Evolutionary conservation across 2,329 filamentous ascomycete species (phyloP).

Genomic region (Cryphonectria nitschkei): DNA sequence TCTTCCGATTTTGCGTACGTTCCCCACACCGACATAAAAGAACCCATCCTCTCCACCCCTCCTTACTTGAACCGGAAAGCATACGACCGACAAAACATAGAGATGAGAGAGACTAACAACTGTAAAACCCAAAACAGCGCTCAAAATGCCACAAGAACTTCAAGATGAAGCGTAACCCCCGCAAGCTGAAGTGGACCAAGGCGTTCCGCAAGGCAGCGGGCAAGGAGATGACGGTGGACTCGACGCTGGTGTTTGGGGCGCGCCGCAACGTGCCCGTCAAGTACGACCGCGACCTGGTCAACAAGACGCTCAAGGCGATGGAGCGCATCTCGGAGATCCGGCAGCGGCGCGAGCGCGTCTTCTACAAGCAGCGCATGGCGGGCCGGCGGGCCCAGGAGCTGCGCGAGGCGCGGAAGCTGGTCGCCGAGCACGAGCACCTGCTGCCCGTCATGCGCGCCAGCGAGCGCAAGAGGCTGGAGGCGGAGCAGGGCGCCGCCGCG

Average conservation of each 20-base stretch:
- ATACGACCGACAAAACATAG: no score
- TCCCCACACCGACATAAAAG: background rate
- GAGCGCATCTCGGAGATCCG: constrained; percentile 86
- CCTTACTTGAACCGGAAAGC: background rate
- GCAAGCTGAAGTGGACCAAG: constrained; percentile 94
- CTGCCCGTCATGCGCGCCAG: constrained; percentile 72
- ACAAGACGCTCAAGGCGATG: constrained; percentile 90
- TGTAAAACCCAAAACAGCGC: constrained; percentile 38
- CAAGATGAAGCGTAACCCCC: constrained; percentile 96
- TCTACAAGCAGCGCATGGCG: constrained; percentile 92
- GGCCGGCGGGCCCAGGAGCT: constrained; percentile 85
- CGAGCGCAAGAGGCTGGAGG: constrained; percentile 47
- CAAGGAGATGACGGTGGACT: constrained; percentile 91
- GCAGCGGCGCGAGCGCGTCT: constrained; percentile 79
- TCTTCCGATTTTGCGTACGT: constrained; percentile 64
- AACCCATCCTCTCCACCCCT: background rate
- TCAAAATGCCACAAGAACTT: constrained; percentile 72
- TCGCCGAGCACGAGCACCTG: constrained; percentile 90
- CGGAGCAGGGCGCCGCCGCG: constrained; percentile 40
- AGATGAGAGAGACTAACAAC: constrained; percentile 4
- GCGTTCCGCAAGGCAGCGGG: constrained; percentile 82
- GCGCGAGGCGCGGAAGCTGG: constrained; percentile 81
- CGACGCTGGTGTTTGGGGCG: constrained; percentile 87
- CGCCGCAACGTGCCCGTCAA: constrained; percentile 92
- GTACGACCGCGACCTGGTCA: constrained; percentile 91